Evolutionary conservation across 257 asterid genomes (phyloP).

Genomic region (Nicotiana tabacum): DNA sequence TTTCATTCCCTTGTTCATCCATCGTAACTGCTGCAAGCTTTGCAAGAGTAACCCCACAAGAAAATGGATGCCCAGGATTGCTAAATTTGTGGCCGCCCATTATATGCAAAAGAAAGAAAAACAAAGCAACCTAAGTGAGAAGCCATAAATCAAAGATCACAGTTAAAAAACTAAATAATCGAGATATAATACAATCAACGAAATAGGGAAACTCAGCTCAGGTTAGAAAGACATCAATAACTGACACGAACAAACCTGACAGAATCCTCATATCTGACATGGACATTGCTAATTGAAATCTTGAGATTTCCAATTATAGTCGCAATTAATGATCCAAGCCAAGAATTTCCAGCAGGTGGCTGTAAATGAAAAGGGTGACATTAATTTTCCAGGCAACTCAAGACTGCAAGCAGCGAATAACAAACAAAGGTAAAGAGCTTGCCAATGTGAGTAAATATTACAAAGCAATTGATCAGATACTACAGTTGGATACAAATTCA

Average conservation of each 20-base stretch:
- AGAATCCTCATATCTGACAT: constrained; percentile 89
- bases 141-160: neutral
- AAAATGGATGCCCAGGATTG: constrained; percentile 92
- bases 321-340: constrained; percentile 92
- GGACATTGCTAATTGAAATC: constrained; percentile 95
- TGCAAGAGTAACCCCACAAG: constrained; percentile 90
- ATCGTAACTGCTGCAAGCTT: constrained; percentile 97
- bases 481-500: neutral
- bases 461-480: constrained; percentile 6
- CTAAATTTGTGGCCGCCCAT: constrained; percentile 31
- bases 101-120: constrained; percentile 15
- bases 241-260: constrained; percentile 53
- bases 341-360: constrained; percentile 88
- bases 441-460: neutral
- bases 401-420: neutral
- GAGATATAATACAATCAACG: neutral
- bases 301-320: constrained; percentile 95
- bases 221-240: neutral
- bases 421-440: neutral
- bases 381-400: constrained; percentile 18
- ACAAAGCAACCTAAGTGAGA: neutral
- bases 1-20: constrained; percentile 99
- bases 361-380: constrained; percentile 33
- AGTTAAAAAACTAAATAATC: neutral
- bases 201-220: neutral